These are phyloP conservation scores for Myochromella boudieri DNA, from an alignment of 768 basidiomycete species.

Conservation along the genomic window DNA sequence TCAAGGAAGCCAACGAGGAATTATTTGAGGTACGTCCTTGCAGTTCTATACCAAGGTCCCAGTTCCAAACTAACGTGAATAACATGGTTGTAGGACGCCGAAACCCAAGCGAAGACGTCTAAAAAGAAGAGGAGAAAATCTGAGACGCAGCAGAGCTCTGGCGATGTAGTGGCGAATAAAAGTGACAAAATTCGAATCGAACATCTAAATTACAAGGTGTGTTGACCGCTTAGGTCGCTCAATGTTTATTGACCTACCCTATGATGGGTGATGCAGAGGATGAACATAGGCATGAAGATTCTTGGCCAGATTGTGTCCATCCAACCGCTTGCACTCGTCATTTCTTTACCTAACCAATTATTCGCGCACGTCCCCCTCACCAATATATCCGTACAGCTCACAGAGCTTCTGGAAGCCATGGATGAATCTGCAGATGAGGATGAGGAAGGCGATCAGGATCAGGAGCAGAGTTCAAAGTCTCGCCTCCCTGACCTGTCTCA, in stretches of 20 bases:
- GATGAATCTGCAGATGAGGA: constrained; percentile 50
- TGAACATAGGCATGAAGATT: constrained; percentile 82
- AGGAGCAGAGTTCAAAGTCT: constrained; percentile 32
- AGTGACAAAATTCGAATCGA: constrained; percentile 73
- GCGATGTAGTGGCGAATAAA: constrained; percentile 39
- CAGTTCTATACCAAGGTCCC: not conserved
- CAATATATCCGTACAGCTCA: constrained; percentile 81
- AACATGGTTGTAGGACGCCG: constrained; percentile 34
- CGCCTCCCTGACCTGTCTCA: constrained; percentile 67
- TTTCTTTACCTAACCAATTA: constrained; percentile 96
- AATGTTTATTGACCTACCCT: not conserved
- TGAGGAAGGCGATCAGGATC: constrained; percentile 49
- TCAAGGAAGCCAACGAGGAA: constrained; percentile 81
- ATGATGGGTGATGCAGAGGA: constrained; percentile 49
- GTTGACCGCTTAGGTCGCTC: constrained; percentile 6
- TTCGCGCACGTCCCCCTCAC: constrained; percentile 94
- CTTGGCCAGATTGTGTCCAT: constrained; percentile 86
- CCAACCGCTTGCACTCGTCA: constrained; percentile 83
- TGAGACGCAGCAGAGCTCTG: constrained; percentile 31
- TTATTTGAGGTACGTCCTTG: constrained; percentile 58
- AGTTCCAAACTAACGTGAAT: not conserved
- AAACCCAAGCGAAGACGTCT: constrained; percentile 37
- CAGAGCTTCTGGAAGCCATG: constrained; percentile 63
- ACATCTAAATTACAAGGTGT: constrained; percentile 90
- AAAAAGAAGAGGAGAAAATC: constrained; percentile 51